Evolutionary conservation across 805 yeast genomes (phyloP).

Genomic region (Babjeviella inositovora): DNA sequence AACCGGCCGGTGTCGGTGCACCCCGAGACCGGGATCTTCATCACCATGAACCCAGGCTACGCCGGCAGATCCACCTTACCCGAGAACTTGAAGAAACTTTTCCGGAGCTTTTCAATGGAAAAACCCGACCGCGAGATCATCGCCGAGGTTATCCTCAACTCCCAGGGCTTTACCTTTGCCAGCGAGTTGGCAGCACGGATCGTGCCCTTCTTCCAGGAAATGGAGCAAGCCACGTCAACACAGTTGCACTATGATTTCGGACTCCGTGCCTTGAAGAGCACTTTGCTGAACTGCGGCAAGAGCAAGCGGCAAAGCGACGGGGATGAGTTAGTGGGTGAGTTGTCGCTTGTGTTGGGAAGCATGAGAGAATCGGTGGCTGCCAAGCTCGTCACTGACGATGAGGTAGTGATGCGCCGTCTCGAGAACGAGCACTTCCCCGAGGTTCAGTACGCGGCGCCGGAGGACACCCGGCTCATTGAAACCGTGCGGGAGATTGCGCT

Average conservation of each 20-base stretch:
- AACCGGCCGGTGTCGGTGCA: constrained; percentile 14
- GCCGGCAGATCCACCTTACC: constrained; percentile 75
- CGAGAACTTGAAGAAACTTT: constrained; percentile 68
- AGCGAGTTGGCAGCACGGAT: constrained; percentile 22
- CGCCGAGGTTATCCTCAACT: constrained; percentile 51
- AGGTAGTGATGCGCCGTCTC: constrained; percentile 12
- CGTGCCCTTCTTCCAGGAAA: constrained; percentile 33
- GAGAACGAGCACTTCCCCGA: constrained; percentile 12
- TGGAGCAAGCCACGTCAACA: constrained; percentile 21
- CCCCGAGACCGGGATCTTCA: constrained; percentile 53
- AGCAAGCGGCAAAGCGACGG: constrained; percentile 10
- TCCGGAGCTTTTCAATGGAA: constrained; percentile 60
- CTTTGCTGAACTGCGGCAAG: constrained; percentile 41
- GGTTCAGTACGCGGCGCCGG: constrained; percentile 5
- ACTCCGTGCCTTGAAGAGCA: constrained; percentile 60
- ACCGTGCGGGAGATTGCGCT: constrained; percentile 11
- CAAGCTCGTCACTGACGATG: constrained; percentile 41
- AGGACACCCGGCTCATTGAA: constrained; percentile 9
- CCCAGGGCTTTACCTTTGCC: constrained; percentile 53
- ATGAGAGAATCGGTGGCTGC: constrained; percentile 55
- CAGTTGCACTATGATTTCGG: constrained; percentile 89
- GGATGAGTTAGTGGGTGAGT: constrained; percentile 7
- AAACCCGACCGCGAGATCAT: constrained; percentile 57
- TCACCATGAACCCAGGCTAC: constrained; percentile 86
- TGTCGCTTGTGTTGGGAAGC: constrained; percentile 26